Evolutionary conservation across 148 eudicot genomes (phyloP).

Genomic region (Linanthus parryae): DNA sequence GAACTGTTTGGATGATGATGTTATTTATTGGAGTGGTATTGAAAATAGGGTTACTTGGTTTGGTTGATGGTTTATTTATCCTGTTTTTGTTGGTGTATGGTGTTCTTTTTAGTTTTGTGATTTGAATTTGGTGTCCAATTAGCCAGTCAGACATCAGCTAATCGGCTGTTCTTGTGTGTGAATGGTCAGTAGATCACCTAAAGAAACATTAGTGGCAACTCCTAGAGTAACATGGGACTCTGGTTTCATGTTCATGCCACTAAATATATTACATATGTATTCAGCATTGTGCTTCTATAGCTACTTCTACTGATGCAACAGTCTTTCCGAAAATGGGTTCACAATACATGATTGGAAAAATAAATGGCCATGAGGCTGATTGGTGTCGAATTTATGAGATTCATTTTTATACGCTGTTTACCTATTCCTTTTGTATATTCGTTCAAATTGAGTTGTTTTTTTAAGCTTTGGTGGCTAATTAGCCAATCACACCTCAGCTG

Average conservation of each 20-base stretch:
- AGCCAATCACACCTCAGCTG: conserved; percentile 48
- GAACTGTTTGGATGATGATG: no score
- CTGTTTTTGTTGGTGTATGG: background rate
- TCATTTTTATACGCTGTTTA: no score
- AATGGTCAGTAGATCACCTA: conserved; percentile 48
- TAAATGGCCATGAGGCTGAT: no score
- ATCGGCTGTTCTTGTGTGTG: conserved; percentile 32
- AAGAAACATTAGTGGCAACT: conserved; percentile 14
- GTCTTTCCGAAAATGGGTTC: background rate
- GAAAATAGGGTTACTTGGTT: no score
- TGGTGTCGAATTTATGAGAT: no score
- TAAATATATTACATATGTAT: background rate
- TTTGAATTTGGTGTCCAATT: conserved; percentile 38
- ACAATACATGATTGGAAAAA: no score
- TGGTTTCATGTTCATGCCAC: conserved; percentile 1
- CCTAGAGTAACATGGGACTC: conserved; percentile 6
- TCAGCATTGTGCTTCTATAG: background rate
- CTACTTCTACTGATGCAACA: background rate
- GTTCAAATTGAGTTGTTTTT: no score
- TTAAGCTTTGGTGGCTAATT: conserved; percentile 43
- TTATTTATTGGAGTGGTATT: no score
- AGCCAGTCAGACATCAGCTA: conserved; percentile 37
- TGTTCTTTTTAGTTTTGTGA: background rate
- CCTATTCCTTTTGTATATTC: no score
- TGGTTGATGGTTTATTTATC: no score